Evolutionary conservation across 306 rosid species (phyloP).

Genomic region (Sicyos baderoa): DNA sequence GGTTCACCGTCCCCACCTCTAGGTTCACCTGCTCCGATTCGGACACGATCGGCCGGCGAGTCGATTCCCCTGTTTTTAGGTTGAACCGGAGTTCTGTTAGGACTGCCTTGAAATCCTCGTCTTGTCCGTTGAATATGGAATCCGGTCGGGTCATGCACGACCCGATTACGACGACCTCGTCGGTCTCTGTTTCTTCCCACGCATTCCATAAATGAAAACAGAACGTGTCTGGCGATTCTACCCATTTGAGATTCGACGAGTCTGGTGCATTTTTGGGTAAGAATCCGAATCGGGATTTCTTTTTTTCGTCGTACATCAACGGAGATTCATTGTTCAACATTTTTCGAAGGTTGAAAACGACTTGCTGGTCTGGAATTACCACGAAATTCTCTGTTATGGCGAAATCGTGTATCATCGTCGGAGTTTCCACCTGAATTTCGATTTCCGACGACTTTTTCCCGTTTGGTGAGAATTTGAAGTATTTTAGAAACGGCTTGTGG

Average conservation of each 20-base stretch:
- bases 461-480: neutral
- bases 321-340: slow-evolving; percentile 1
- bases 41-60: neutral
- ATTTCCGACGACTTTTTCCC: slow-evolving; percentile 8
- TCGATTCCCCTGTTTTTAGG: neutral
- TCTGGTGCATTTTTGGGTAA: neutral
- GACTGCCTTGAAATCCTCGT: neutral
- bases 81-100: slow-evolving; percentile 4
- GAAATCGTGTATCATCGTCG: slow-evolving; percentile 15
- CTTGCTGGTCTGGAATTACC: slow-evolving; percentile 12
- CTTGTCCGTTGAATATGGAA: slow-evolving; percentile 13
- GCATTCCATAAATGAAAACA: slow-evolving; percentile 17
- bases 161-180: neutral
- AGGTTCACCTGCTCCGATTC: slow-evolving; percentile 1
- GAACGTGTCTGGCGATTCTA: neutral
- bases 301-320: neutral
- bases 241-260: neutral
- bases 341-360: neutral
- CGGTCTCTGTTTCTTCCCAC: slow-evolving; percentile 18
- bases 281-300: slow-evolving; percentile 12
- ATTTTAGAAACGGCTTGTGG: slow-evolving; percentile 4
- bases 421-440: neutral
- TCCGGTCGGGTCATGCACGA: slow-evolving; percentile 15
- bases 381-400: slow-evolving; percentile 15
- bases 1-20: slow-evolving; percentile 4